Evolutionary conservation across 2,329 filamentous ascomycete genomes (phyloP), one percentile per base, ranked within the genome.

Genomic region (Hypoxylon sp.): DNA sequence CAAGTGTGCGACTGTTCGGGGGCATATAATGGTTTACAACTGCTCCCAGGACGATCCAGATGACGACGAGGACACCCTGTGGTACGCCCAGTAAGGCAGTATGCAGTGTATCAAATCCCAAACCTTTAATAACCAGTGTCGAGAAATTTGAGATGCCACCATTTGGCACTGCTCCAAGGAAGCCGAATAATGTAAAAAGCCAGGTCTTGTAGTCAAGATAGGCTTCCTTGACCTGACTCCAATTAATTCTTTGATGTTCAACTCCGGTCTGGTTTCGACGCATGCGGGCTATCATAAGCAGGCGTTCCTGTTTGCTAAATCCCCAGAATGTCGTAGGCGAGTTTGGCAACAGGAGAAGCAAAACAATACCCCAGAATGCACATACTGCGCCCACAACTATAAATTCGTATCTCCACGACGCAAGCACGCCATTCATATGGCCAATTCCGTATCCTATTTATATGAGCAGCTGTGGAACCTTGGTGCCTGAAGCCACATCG

Each of bases 71-170:
- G 9, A 74, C 35, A 1, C 74, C 60, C 29, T 73, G 59, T 1
- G 86, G 82, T 39, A 89, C 82, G 72, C 85, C 83, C 77, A 88
- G 81, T 1, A 89, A 77, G 0, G 85, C 86, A 3, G 87, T 88
- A 1, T 83, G 82, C 5, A 87, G 79, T 0, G 85, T 84, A 1
- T 80, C 81, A 75, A 85, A 89, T 0, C 86, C 86, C 52, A 87
- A 84, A 1, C 86, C 86, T 62, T 87, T 76, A 70, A 89, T 88
- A 54, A 90, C 87, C 53, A 89, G 80, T 0, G 86, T 88, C 55
- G 85, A 86, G 69, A 89, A 90, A 63, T 87, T 89, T 0, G 82
- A 83, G 53, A 89, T 86, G 13, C 87, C 87, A 3, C 87, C 87
- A 60, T 47, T 53, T 0, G 82, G 82, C 2, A 85, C 78, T 67